Evolutionary conservation across 2,329 filamentous ascomycete genomes (phyloP).

Genomic region (Thelonectria blattea): DNA sequence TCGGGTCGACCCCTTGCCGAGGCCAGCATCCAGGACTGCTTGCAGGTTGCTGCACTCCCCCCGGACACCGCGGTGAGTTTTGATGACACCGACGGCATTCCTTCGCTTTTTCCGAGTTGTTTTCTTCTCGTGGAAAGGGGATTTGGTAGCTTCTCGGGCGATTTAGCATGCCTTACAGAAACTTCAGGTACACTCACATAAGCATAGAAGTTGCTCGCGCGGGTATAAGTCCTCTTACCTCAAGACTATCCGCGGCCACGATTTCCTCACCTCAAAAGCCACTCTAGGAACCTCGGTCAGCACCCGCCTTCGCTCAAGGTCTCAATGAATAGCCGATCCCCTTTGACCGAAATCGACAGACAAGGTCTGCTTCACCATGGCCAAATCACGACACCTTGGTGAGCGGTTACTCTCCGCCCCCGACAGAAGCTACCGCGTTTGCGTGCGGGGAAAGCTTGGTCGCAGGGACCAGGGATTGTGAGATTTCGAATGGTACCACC

Average conservation of each 20-base stretch:
- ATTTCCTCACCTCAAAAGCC: neutral
- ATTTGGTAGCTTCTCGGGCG: no score
- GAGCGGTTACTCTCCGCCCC: neutral
- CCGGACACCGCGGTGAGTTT: no score
- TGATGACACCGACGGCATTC: no score
- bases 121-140: no score
- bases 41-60: no score
- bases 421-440: neutral
- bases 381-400: neutral
- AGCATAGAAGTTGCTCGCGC: neutral
- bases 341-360: neutral
- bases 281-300: neutral
- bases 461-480: slow-evolving; percentile 1
- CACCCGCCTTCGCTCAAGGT: neutral
- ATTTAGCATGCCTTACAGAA: no score
- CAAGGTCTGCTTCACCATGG: neutral
- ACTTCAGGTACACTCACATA: neutral
- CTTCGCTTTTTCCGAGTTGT: no score
- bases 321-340: neutral
- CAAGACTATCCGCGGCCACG: neutral
- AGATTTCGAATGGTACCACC: neutral
- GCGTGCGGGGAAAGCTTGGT: neutral
- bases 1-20: no score
- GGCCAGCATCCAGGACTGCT: no score
- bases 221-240: neutral